phyloP scores from a whole-genome alignment of 371 early-diverging fungal species.

The Mucor irregularis region DNA sequence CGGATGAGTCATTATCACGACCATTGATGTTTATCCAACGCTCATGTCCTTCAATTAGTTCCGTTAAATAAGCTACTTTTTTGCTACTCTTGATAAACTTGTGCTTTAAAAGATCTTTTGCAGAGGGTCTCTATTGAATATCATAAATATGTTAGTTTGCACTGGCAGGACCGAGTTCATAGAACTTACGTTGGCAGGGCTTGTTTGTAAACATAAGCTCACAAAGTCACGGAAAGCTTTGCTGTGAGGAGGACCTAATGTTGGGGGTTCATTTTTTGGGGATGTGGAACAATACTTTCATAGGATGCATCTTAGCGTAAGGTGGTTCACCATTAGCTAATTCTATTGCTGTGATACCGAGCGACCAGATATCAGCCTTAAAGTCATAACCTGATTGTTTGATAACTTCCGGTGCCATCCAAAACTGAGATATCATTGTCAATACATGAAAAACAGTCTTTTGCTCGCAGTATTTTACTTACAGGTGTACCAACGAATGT shows the following conservation, averaged over 20 bases:
- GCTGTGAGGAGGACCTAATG: constrained; percentile 74
- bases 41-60: constrained; percentile 83
- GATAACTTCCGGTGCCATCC: constrained; percentile 99
- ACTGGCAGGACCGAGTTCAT: too few relatives aligned
- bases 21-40: constrained; percentile 67
- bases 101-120: constrained; percentile 90
- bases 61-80: constrained; percentile 80
- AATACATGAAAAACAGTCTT: background rate
- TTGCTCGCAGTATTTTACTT: constrained; percentile 23
- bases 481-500: constrained; percentile 99
- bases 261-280: constrained; percentile 93
- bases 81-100: constrained; percentile 83
- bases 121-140: constrained; percentile 73
- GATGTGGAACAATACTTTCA: constrained; percentile 92
- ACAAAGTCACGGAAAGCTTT: constrained; percentile 93
- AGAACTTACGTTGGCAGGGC: constrained; percentile 66
- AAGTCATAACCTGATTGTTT: constrained; percentile 93
- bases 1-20: constrained; percentile 58
- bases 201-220: constrained; percentile 81
- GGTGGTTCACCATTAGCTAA: constrained; percentile 94
- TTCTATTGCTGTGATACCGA: constrained; percentile 98
- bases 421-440: constrained; percentile 55
- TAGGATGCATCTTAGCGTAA: constrained; percentile 88
- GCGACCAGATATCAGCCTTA: constrained; percentile 98
- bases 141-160: too few relatives aligned